A percentile compares a stretch with the other conserved stretches of the same genome.
These are phyloP conservation scores for Xylaria sp. DNA, from an alignment of 2,329 filamentous ascomycete genomes.

Conservation along the genomic window DNA sequence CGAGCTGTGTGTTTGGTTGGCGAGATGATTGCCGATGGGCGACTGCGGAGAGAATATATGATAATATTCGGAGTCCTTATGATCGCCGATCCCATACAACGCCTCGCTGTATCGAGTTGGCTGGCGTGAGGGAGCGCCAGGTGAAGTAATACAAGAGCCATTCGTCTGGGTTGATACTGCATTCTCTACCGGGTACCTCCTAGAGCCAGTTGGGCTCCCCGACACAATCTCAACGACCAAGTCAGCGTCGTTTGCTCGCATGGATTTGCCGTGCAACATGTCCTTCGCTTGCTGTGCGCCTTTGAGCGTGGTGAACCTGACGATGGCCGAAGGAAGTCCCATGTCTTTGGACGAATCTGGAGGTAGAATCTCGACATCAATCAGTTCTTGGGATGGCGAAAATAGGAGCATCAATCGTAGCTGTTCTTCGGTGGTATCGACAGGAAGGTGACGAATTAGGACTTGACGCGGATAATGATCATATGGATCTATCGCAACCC, in stretches of 20 bases:
- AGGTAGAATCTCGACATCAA: conserved; percentile 61
- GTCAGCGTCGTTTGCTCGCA: conserved; percentile 60
- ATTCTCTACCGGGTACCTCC: conserved; percentile 64
- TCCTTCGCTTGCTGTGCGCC: conserved; percentile 67
- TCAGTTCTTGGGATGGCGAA: conserved; percentile 60
- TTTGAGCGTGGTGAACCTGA: conserved; percentile 62
- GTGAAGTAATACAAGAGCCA: conserved; percentile 55
- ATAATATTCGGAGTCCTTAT: conserved; percentile 68
- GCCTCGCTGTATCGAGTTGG: conserved; percentile 68
- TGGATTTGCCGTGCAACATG: conserved; percentile 66
- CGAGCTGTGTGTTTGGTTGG: conserved; percentile 67
- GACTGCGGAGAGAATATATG: conserved; percentile 80
- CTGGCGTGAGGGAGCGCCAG: conserved; percentile 60
- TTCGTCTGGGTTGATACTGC: conserved; percentile 54
- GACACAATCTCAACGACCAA: conserved; percentile 71
- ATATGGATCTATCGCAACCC: conserved; percentile 50
- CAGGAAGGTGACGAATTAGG: conserved; percentile 64
- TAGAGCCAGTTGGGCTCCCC: conserved; percentile 51
- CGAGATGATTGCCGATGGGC: conserved; percentile 75
- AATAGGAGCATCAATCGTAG: conserved; percentile 68
- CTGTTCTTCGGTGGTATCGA: conserved; percentile 63
- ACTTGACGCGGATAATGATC: conserved; percentile 57
- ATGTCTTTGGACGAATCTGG: conserved; percentile 60
- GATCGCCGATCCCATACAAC: conserved; percentile 65
- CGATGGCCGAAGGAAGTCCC: conserved; percentile 61